These are phyloP conservation scores for Hortaea sp. DNA, from an alignment of 2,329 filamentous ascomycete genomes.

Conservation along the genomic window DNA sequence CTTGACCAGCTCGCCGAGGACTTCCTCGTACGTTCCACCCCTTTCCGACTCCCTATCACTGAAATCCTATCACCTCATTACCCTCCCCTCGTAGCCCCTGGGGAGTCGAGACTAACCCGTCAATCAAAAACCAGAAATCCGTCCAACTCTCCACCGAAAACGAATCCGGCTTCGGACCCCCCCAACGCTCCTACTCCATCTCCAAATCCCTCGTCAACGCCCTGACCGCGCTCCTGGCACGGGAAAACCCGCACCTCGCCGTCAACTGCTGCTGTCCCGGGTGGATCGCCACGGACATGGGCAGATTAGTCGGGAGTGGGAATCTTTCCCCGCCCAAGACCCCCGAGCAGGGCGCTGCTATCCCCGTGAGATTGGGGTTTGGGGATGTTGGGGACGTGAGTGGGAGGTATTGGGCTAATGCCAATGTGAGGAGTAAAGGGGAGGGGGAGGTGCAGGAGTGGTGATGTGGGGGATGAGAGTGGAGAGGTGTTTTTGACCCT, in stretches of 20 bases:
- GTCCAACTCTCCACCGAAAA: slow-evolving; percentile 14
- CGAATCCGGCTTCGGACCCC: slow-evolving; percentile 18
- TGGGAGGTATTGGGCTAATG: slow-evolving; percentile 29
- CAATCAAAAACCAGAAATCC: slow-evolving; percentile 6
- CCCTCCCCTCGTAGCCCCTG: background rate
- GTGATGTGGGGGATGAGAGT: slow-evolving; percentile 6
- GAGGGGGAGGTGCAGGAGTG: slow-evolving; percentile 23
- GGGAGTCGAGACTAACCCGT: too few relatives aligned
- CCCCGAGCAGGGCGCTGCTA: slow-evolving; percentile 26
- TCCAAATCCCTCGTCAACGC: slow-evolving; percentile 28
- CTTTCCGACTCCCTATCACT: background rate
- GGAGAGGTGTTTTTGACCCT: background rate
- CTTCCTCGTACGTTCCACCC: slow-evolving; percentile 13
- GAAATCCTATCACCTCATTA: background rate
- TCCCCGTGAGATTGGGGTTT: slow-evolving; percentile 27
- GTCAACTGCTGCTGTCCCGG: slow-evolving; percentile 31
- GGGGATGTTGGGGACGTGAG: slow-evolving; percentile 21
- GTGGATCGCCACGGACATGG: slow-evolving; percentile 29
- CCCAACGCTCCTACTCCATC: slow-evolving; percentile 22
- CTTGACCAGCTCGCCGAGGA: slow-evolving; percentile 23
- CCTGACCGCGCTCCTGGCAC: slow-evolving; percentile 23
- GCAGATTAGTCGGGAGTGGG: slow-evolving; percentile 17
- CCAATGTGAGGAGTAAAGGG: slow-evolving; percentile 20
- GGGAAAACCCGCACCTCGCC: slow-evolving; percentile 17
- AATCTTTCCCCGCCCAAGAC: slow-evolving; percentile 22